These are phyloP conservation scores for Trichoderma hamatum DNA, from an alignment of 2,329 filamentous ascomycete species.

Conservation along the genomic window DNA sequence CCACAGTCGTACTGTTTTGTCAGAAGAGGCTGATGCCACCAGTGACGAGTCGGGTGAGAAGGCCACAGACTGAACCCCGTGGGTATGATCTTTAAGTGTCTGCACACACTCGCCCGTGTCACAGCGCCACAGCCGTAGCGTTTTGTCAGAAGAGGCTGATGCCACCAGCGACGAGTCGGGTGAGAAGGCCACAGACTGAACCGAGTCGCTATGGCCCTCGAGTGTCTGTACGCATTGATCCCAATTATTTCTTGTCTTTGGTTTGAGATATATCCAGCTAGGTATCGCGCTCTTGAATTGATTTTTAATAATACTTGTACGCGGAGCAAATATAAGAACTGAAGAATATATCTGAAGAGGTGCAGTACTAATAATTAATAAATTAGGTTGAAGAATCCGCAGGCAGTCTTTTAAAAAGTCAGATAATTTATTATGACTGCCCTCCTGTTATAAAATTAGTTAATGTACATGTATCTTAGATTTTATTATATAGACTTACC, in stretches of 20 bases:
- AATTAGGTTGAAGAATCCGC: neutral
- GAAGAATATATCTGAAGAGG: constrained; percentile 15
- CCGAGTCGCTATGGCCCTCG: neutral
- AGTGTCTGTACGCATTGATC: constrained; percentile 2
- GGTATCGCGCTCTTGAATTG: neutral
- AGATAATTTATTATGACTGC: neutral
- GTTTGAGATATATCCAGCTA: neutral
- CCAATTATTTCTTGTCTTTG: neutral
- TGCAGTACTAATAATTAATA: neutral
- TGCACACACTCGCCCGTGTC: neutral
- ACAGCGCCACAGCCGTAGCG: neutral
- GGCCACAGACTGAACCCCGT: too few species aligned
- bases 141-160: neutral
- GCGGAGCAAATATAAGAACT: constrained; percentile 2
- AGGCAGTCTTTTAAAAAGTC: neutral
- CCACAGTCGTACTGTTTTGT: too few species aligned
- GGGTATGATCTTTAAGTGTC: too few species aligned
- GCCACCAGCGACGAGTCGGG: neutral
- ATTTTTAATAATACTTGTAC: neutral
- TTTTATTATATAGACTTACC: neutral
- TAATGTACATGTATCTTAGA: neutral
- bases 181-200: neutral
- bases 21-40: too few species aligned
- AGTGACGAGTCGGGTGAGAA: too few species aligned
- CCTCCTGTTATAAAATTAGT: neutral